Evolutionary conservation across 2,329 filamentous ascomycete species (phyloP).

Genomic region (Acephala macrosclerotiorum): DNA sequence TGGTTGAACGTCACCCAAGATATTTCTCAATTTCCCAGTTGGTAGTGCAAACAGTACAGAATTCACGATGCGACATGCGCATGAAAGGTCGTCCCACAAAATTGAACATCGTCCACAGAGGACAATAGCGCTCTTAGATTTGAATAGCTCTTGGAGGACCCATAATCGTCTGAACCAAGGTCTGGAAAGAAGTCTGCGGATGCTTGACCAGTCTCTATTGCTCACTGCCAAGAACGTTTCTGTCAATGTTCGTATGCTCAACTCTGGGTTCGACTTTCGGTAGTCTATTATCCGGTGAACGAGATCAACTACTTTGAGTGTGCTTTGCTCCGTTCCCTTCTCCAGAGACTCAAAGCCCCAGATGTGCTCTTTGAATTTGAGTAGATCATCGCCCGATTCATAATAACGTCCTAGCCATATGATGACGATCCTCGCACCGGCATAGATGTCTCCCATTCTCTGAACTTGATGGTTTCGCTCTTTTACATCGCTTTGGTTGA

Average conservation of each 20-base stretch:
- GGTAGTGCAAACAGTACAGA: neutral
- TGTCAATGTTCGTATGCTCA: neutral
- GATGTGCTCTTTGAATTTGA: neutral
- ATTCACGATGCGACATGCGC: neutral
- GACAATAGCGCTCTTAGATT: neutral
- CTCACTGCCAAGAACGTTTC: neutral
- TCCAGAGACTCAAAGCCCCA: neutral
- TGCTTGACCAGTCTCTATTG: neutral
- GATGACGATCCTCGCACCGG: neutral
- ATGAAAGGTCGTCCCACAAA: neutral
- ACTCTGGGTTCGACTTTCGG: neutral
- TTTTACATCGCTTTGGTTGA: conserved; percentile 10
- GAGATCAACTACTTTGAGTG: neutral
- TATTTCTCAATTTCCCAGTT: neutral
- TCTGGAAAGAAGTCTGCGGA: neutral
- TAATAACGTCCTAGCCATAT: neutral
- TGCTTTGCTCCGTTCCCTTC: neutral
- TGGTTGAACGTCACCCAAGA: neutral
- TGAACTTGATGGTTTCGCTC: conserved; percentile 13
- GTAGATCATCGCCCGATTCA: neutral
- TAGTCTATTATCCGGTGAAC: neutral
- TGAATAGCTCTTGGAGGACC: neutral
- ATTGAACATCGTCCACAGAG: neutral
- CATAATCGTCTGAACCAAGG: neutral
- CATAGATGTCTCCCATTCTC: conserved; percentile 13